Base-by-base conservation (phyloP, 2,329 filamentous ascomycete species). In the Exophiala aquamarina region DNA sequence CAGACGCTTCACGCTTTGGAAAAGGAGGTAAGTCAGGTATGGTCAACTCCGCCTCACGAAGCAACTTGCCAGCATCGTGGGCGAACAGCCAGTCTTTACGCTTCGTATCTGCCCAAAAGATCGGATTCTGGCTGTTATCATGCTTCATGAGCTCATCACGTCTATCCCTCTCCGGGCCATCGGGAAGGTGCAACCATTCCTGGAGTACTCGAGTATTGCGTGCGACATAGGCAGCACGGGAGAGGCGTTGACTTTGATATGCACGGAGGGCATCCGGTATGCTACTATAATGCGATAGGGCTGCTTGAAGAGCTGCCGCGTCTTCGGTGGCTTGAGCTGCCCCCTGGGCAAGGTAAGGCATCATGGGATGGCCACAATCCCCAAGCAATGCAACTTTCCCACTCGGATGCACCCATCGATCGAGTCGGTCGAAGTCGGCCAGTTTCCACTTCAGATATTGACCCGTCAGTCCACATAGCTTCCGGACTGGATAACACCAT, bases 271-370 rank as follows among this genome's bases (percentile, higher is more conserved):
- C 55, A 2, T 32, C 40, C 3, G 19, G 23, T 7, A 58, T 19
- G 11, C 36, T 37, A 18, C 47, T 33, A 28, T 34, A 51, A 15
- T 53, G 34, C 7, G 42, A 17, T 4, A 58, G 44, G 3, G 46
- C 37, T 3, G 49, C 49, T 35, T 37, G 64, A 0, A 73, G 57
- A 2, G 64, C 64, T 2, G 65, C 66, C 7, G 66, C 70, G 40
- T 73, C 70, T 56, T 74, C 70, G 2, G 71, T 65, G 0, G 69
- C 68, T 59, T 71, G 71, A 3, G 70, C 70, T 0, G 70, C 70
- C 1, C 71, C 61, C 33, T 72, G 69, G 0, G 70, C 68, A 58
- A 72, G 65, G 47, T 72, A 72, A 1, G 69, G 70, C 3, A 70
- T 59, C 69, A 72, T 73, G n/a, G 69, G 66, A 50, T 73, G 70